These are phyloP conservation scores for Paramecium sexaurelia DNA, from an alignment of 73 alveolate species.

Conservation along the genomic window DNA sequence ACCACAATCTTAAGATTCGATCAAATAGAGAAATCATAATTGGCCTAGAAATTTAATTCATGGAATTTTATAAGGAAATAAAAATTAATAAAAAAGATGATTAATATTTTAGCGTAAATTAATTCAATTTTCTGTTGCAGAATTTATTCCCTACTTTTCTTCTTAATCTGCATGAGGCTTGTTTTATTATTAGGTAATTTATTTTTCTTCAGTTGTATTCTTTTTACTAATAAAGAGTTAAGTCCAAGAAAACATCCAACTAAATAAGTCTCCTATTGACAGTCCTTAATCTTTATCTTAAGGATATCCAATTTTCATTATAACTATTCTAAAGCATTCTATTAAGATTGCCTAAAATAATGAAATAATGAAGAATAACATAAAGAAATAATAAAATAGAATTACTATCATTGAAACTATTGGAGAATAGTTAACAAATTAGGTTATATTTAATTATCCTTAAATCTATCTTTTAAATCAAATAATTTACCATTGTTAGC, in stretches of 20 bases:
- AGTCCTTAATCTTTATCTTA: slow-evolving; percentile 13
- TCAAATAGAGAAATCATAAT: slow-evolving; percentile 6
- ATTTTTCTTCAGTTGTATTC: background rate
- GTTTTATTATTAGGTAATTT: background rate
- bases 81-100: slow-evolving; percentile 24
- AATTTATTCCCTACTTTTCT: slow-evolving; percentile 17
- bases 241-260: slow-evolving; percentile 58
- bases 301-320: slow-evolving; percentile 48
- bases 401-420: slow-evolving; percentile 31
- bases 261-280: background rate
- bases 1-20: background rate
- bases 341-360: slow-evolving; percentile 23
- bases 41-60: slow-evolving; percentile 58
- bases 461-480: background rate
- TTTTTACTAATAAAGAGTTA: background rate
- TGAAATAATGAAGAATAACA: slow-evolving; percentile 12
- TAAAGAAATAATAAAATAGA: background rate
- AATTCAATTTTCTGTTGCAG: slow-evolving; percentile 33
- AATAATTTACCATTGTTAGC: background rate
- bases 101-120: background rate
- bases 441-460: background rate
- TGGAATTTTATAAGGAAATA: slow-evolving; percentile 43
- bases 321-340: slow-evolving; percentile 33
- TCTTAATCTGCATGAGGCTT: background rate
- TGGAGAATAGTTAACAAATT: background rate